Evolutionary conservation across 768 basidiomycete species (phyloP).

Genomic region (Suillus placidus): DNA sequence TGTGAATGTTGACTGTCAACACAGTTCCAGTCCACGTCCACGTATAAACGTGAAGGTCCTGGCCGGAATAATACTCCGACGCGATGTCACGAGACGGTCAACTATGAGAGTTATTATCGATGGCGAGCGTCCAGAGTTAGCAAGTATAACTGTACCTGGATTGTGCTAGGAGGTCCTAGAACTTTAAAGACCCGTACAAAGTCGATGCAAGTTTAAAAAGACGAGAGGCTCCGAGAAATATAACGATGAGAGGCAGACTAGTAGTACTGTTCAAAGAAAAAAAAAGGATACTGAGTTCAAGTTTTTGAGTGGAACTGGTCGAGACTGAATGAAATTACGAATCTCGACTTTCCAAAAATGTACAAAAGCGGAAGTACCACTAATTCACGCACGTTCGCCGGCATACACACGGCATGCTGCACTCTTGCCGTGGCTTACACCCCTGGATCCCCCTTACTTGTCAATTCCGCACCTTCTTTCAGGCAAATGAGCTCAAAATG

Average conservation of each 20-base stretch:
- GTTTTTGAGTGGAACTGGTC: conserved; percentile 34
- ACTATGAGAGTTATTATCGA: conserved; percentile 1
- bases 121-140: not conserved
- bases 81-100: conserved; percentile 5
- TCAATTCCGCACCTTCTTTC: not conserved
- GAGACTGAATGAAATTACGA: conserved; percentile 41
- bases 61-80: not conserved
- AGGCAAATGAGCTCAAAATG: not conserved
- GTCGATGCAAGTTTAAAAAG: not conserved
- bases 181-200: not conserved
- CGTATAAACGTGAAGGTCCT: conserved; percentile 2
- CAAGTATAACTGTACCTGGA: not conserved
- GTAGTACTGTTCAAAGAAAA: not conserved
- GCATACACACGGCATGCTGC: conserved; percentile 27
- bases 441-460: conserved; percentile 15
- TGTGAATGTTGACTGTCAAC: conserved; percentile 9
- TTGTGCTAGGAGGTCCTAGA: not conserved
- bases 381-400: conserved; percentile 42
- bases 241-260: not conserved
- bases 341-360: conserved; percentile 23
- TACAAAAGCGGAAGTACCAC: conserved; percentile 29
- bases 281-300: conserved; percentile 3
- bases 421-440: conserved; percentile 14
- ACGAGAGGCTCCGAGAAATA: not conserved
- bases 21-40: conserved; percentile 2